Evolutionary conservation across 2,329 filamentous ascomycete species (phyloP).

Genomic region (Aspergillus fumigatiaffinis): DNA sequence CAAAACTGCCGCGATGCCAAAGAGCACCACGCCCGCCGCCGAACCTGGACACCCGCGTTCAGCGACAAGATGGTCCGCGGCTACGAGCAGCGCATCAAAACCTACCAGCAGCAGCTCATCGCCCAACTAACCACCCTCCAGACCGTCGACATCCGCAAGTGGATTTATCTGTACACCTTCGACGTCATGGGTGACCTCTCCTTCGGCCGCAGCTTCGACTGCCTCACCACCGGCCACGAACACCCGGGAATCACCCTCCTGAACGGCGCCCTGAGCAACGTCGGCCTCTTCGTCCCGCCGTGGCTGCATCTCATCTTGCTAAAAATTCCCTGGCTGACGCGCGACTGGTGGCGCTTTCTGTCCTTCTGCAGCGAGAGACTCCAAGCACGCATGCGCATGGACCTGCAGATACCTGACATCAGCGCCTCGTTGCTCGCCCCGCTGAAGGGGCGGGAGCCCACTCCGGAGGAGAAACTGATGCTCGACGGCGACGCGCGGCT

Average conservation of each 20-base stretch:
- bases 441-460: slow-evolving; percentile 11
- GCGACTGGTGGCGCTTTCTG: slow-evolving; percentile 2
- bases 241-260: slow-evolving; percentile 37
- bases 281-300: slow-evolving; percentile 9
- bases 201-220: slow-evolving; percentile 6
- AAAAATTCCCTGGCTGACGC: background rate
- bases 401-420: slow-evolving; percentile 20
- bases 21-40: slow-evolving; percentile 37
- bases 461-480: slow-evolving; percentile 17
- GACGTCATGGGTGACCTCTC: slow-evolving; percentile 15
- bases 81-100: slow-evolving; percentile 38
- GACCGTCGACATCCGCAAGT: slow-evolving; percentile 36
- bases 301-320: slow-evolving; percentile 6
- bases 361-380: slow-evolving; percentile 5
- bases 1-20: slow-evolving; percentile 35
- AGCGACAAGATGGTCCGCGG: slow-evolving; percentile 38
- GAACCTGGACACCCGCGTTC: slow-evolving; percentile 42
- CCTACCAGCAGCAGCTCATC: slow-evolving; percentile 35
- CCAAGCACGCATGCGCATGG: slow-evolving; percentile 5
- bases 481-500: slow-evolving; percentile 26
- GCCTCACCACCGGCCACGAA: slow-evolving; percentile 12
- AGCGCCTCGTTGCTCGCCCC: slow-evolving; percentile 23
- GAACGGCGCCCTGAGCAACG: slow-evolving; percentile 25
- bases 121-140: slow-evolving; percentile 24
- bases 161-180: slow-evolving; percentile 25